Base-by-base conservation (phyloP, 371 early-diverging fungal genomes). In the Paraphysoderma sedebokerense region DNA sequence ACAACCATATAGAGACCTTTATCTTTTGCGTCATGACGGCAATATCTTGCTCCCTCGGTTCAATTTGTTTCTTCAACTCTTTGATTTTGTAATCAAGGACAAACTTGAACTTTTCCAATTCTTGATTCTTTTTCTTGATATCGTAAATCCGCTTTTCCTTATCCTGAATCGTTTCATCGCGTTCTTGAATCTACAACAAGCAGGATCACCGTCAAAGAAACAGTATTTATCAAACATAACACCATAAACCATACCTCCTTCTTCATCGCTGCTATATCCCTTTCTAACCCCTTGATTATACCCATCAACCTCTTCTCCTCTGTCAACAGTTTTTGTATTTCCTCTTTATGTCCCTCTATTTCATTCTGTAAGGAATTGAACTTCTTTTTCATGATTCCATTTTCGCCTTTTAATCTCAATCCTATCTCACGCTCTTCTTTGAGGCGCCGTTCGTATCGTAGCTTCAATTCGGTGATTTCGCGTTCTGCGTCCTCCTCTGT, bases 301-400 rank as follows among this genome's bases (percentile, higher is more conserved):
- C 55, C 53, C 31, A 70, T 68, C 27, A 74, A 55, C 48, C 68
- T 70, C 53, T 66, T 74, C 44, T 72, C 72, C 53, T 74, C 74
- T 12, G 47, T 49, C 40, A 54, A 55, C 66, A 67, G 66, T 46
- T 66, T 67, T 4, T 61, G 57, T 38, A 74, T 68, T 52, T 74
- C 74, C 15, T 54, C 50, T 50, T 69, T 68, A 54, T 71, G 68
- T 13, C 62, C 56, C 33, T 72, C 74, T 30, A 74, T 74, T 52
- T 74, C 74, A 17, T 47, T 40, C 40, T 68, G 70, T n/a, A 72
- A 56, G 6, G 72, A 67, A 51, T 66, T 63, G 64, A 70, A 72
- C 57, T 70, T 72, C 46, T 74, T 74, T 33, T 68, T 53, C 73
- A 72, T 71, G 53, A 72, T 67, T 2, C 71, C 73, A 51, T 73